phyloP scores from a whole-genome alignment of 1,139 yeast genomes.

The Pichia sp. region DNA sequence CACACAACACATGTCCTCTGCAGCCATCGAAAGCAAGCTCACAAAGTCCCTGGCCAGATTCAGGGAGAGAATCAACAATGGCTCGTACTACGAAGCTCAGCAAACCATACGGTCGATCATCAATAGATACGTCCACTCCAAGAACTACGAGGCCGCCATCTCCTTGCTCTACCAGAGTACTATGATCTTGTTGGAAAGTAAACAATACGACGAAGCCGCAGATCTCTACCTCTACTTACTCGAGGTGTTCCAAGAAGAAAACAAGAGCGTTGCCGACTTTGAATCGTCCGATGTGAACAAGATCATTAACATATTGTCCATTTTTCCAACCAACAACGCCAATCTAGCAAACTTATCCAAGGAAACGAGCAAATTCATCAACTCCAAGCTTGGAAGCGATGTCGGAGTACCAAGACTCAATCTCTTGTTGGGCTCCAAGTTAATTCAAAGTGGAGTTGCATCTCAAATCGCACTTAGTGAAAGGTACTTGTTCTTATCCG shows the following conservation, averaged over 20 bases:
- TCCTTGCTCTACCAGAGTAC: slow-evolving; percentile 74
- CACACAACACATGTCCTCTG: slow-evolving; percentile 4
- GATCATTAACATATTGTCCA: slow-evolving; percentile 40
- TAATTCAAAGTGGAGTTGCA: slow-evolving; percentile 37
- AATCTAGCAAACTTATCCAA: slow-evolving; percentile 64
- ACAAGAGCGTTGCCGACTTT: slow-evolving; percentile 40
- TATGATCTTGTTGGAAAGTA: slow-evolving; percentile 60
- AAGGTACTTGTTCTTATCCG: slow-evolving; percentile 26
- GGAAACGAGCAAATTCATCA: slow-evolving; percentile 66
- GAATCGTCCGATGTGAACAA: slow-evolving; percentile 29
- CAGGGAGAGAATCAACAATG: slow-evolving; percentile 62
- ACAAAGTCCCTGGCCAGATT: slow-evolving; percentile 63
- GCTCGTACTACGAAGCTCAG: slow-evolving; percentile 91
- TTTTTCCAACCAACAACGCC: slow-evolving; percentile 64
- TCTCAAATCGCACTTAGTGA: slow-evolving; percentile 28
- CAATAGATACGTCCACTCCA: slow-evolving; percentile 72
- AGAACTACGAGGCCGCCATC: slow-evolving; percentile 66
- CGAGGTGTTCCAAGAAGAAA: slow-evolving; percentile 58
- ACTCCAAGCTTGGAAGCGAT: slow-evolving; percentile 44
- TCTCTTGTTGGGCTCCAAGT: slow-evolving; percentile 68
- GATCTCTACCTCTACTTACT: slow-evolving; percentile 74
- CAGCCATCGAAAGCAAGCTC: slow-evolving; percentile 40
- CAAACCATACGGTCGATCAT: slow-evolving; percentile 89
- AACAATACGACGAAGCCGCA: slow-evolving; percentile 76
- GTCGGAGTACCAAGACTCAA: slow-evolving; percentile 79